A percentile compares a stretch with the other conserved stretches of the same genome.
Conservation (phyloP, 2,329 filamentous ascomycete genomes). For the Pezicula carpinea region DNA sequence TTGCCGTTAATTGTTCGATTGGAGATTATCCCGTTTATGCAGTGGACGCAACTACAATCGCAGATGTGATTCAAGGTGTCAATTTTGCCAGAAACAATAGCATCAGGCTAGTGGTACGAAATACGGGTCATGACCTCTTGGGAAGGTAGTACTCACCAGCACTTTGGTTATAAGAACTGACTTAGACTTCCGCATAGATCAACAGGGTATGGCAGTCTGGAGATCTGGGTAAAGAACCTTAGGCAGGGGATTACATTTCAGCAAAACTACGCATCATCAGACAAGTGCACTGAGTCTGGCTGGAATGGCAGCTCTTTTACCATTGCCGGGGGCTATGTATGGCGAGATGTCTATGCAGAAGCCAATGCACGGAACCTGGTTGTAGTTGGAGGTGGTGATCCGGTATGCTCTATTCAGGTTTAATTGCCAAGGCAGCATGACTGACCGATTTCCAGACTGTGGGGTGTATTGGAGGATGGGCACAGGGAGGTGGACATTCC, state of each 20-base stretch:
- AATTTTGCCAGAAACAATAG: constrained; percentile 41
- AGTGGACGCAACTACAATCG: constrained; percentile 32
- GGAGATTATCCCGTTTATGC: constrained; percentile 32
- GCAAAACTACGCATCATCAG: constrained; percentile 18
- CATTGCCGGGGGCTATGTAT: constrained; percentile 31
- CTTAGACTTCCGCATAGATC: constrained; percentile 9
- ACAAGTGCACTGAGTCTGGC: constrained; percentile 19
- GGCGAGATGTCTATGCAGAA: constrained; percentile 30
- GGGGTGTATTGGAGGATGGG: constrained; percentile 28
- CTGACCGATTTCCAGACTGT: neutral
- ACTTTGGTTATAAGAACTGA: neutral
- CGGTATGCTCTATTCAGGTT: constrained; percentile 26
- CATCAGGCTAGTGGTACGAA: constrained; percentile 37
- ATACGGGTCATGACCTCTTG: constrained; percentile 41
- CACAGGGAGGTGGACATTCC: constrained; percentile 37
- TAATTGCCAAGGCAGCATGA: no score
- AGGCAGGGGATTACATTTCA: constrained; percentile 21
- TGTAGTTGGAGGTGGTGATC: constrained; percentile 31
- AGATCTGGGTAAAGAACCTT: constrained; percentile 44
- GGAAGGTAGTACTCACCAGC: constrained; percentile 25
- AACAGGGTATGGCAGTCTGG: constrained; percentile 27
- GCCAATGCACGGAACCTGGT: constrained; percentile 28
- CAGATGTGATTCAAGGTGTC: constrained; percentile 33
- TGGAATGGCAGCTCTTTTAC: constrained; percentile 32
- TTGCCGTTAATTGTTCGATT: constrained; percentile 30